These are phyloP conservation scores for Elsinoe australis DNA, from an alignment of 2,329 filamentous ascomycete genomes.

Conservation along the genomic window DNA sequence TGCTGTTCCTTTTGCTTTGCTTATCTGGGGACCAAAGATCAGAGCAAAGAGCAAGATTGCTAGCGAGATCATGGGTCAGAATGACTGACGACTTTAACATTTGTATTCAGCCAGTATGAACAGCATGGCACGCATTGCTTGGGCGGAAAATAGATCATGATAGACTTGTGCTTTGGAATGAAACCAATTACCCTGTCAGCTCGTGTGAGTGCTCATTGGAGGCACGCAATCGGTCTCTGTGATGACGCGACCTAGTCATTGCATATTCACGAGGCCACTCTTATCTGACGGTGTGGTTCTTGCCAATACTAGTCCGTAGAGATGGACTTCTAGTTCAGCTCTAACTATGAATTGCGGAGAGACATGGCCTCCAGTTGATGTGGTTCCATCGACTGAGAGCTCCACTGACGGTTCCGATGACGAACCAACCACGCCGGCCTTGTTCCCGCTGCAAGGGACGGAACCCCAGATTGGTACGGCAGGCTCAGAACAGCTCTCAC, in stretches of 20 bases:
- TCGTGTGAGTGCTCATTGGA: background rate
- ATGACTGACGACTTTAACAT: conserved; percentile 7
- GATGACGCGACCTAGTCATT: conserved; percentile 10
- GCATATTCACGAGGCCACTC: background rate
- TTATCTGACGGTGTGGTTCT: background rate
- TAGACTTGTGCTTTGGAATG: background rate
- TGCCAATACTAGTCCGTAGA: background rate
- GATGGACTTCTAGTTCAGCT: background rate
- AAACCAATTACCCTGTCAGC: background rate
- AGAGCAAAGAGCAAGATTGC: conserved; percentile 70
- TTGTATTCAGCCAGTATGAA: too few species aligned
- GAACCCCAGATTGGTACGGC: background rate
- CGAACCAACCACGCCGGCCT: conserved; percentile 6
- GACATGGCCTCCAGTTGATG: conserved; percentile 13
- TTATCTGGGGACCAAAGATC: conserved; percentile 71
- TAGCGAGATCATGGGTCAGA: conserved; percentile 31
- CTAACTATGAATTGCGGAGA: conserved; percentile 13
- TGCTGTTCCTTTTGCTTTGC: conserved; percentile 77
- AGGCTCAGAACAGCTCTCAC: conserved; percentile 2
- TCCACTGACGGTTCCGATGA: conserved; percentile 13
- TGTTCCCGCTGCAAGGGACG: conserved; percentile 12
- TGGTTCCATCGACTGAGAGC: conserved; percentile 3
- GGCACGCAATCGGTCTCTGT: conserved; percentile 7
- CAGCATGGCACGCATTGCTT: background rate
- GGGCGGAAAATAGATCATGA: background rate